Evolutionary conservation across 148 eudicot genomes (phyloP).

Genomic region (Talinum fruticosum): DNA sequence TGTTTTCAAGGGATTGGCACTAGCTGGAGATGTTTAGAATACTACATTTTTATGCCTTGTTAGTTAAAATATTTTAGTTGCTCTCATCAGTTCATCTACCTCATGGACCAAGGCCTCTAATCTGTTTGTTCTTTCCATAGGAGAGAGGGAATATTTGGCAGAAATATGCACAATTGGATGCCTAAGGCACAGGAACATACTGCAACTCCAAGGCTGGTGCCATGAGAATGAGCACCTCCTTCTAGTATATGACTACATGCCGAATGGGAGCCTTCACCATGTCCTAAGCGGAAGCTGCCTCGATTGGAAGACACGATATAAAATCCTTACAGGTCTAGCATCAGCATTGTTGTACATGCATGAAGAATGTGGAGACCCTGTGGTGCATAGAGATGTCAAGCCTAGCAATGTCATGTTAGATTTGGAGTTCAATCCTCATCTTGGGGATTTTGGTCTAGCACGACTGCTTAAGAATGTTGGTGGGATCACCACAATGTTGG

Average conservation of each 20-base stretch:
- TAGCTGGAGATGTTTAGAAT: no score
- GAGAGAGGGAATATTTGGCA: constrained; percentile 64
- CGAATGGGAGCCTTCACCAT: constrained; percentile 63
- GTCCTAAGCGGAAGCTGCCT: constrained; percentile 38
- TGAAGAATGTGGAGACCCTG: constrained; percentile 65
- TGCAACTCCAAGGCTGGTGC: constrained; percentile 77
- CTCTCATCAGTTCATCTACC: not conserved
- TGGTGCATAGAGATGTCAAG: constrained; percentile 74
- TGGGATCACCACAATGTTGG: constrained; percentile 59
- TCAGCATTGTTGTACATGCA: constrained; percentile 60
- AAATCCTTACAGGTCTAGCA: constrained; percentile 51
- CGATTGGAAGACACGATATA: constrained; percentile 41
- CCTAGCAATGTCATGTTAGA: constrained; percentile 76
- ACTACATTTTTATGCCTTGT: not conserved
- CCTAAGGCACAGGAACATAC: constrained; percentile 59
- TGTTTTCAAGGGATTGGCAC: no score
- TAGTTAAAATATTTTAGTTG: no score
- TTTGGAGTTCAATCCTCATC: constrained; percentile 48
- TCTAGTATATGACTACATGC: constrained; percentile 71
- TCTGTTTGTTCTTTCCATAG: constrained; percentile 19
- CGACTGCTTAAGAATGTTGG: constrained; percentile 43
- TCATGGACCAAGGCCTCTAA: not conserved
- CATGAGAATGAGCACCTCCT: constrained; percentile 58
- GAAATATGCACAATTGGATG: constrained; percentile 74
- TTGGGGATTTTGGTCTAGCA: constrained; percentile 77